A percentile compares a stretch with the other conserved stretches of the same genome.
phyloP scores from a whole-genome alignment of 164 flowering plant genomes.

The Dillenia suffruticosa region DNA sequence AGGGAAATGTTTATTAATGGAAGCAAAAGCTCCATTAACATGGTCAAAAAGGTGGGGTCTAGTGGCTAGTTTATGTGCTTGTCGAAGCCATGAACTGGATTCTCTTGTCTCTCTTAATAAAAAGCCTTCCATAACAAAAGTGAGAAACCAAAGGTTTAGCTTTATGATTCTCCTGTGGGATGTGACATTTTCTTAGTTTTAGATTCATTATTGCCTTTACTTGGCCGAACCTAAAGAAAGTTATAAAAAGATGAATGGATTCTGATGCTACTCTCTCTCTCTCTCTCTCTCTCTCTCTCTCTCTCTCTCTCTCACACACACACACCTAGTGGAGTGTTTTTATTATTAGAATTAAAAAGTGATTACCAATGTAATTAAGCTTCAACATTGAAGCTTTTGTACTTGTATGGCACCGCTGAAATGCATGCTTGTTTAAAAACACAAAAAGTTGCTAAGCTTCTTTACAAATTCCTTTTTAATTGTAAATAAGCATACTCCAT shows the following conservation, averaged over 20 bases:
- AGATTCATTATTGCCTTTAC: constrained; percentile 15
- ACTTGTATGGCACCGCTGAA: constrained; percentile 6
- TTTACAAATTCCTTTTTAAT: not conserved
- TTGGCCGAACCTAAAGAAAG: constrained; percentile 17
- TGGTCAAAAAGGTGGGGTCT: constrained; percentile 18
- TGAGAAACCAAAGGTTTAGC: constrained; percentile 15
- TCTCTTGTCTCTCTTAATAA: constrained; percentile 31
- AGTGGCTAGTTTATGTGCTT: constrained; percentile 15
- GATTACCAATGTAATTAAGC: too few relatives aligned
- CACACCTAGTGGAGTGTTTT: too few relatives aligned
- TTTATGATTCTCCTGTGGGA: constrained; percentile 27
- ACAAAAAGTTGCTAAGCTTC: constrained; percentile 18
- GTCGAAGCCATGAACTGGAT: constrained; percentile 46
- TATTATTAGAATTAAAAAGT: too few relatives aligned
- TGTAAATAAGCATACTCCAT: too few relatives aligned
- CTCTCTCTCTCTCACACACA: too few relatives aligned
- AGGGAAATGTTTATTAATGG: too few relatives aligned
- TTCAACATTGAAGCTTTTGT: constrained; percentile 6
- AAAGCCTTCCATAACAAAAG: constrained; percentile 14
- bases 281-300: too few relatives aligned
- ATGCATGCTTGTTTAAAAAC: constrained; percentile 21
- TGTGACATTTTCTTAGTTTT: constrained; percentile 24
- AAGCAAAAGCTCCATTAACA: not conserved
- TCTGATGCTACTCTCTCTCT: not conserved
- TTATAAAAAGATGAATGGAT: constrained; percentile 22